Evolutionary conservation across 192 early-diverging fungal species (phyloP).

Genomic region (Polychytrium aggregatum): DNA sequence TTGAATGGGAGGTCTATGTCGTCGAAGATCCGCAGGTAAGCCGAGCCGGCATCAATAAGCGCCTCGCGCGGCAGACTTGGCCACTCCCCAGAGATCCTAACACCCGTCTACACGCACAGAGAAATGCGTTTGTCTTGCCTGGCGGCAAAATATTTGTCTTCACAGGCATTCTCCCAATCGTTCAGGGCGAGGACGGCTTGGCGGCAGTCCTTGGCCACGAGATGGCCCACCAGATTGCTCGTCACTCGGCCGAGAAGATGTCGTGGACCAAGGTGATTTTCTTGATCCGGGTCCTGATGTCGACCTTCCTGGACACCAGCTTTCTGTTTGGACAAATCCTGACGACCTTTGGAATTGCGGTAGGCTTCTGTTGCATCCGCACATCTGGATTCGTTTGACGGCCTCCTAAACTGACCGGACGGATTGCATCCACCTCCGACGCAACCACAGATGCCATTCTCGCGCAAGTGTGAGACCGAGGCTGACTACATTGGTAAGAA

Average conservation of each 20-base stretch:
- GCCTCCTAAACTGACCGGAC: neutral
- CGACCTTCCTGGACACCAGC: conserved; percentile 55
- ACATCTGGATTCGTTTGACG: neutral
- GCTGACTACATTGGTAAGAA: conserved; percentile 72
- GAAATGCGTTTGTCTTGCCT: neutral
- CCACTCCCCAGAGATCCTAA: neutral
- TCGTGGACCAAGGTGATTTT: conserved; percentile 55
- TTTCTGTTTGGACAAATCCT: conserved; percentile 48
- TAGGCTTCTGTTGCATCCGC: neutral
- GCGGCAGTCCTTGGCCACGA: conserved; percentile 93
- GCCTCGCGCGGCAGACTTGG: no score
- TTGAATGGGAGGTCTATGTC: conserved; percentile 89
- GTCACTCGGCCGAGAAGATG: conserved; percentile 85
- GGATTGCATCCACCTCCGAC: no score
- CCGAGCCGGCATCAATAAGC: conserved; percentile 67
- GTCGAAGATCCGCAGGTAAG: conserved; percentile 71
- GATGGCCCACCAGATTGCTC: conserved; percentile 82
- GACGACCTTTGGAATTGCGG: conserved; percentile 58
- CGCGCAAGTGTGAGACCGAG: conserved; percentile 79
- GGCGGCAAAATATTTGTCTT: conserved; percentile 94
- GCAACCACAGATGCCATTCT: conserved; percentile 54
- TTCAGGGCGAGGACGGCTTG: conserved; percentile 69
- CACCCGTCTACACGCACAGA: neutral
- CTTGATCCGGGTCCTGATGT: conserved; percentile 44
- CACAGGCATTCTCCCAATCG: conserved; percentile 78